Percentiles rank a stretch among this genome's conserved stretches.
Evolutionary conservation across 768 basidiomycete genomes (phyloP).

Genomic region (Lanmaoa pseudosensibilis): DNA sequence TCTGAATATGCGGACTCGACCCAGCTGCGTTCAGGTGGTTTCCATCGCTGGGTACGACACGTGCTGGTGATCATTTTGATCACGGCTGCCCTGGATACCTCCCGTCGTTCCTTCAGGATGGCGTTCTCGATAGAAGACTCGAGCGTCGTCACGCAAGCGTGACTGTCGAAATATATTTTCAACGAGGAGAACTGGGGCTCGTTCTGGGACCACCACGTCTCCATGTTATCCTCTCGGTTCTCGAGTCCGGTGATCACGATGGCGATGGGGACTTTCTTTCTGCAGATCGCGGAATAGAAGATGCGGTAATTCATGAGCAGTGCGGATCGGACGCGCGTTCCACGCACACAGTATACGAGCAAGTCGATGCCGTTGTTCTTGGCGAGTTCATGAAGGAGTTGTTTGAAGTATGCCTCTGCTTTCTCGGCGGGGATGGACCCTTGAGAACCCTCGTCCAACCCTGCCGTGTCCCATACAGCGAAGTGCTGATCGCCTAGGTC

Average conservation of each 20-base stretch:
- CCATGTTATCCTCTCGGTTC: constrained; percentile 34
- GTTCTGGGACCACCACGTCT: constrained; percentile 34
- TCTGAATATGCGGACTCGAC: constrained; percentile 27
- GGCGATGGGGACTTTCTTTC: constrained; percentile 38
- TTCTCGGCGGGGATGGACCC: constrained; percentile 31
- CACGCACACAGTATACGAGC: constrained; percentile 42
- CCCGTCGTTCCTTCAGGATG: constrained; percentile 17
- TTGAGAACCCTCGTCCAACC: constrained; percentile 17
- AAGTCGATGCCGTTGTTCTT: constrained; percentile 40
- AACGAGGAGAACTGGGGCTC: constrained; percentile 18
- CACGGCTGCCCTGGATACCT: constrained; percentile 24
- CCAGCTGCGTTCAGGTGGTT: constrained; percentile 28
- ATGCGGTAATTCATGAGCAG: constrained; percentile 40
- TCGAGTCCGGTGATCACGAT: constrained; percentile 46
- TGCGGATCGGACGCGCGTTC: constrained; percentile 36
- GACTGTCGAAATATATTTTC: constrained; percentile 32
- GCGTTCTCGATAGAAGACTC: constrained; percentile 11
- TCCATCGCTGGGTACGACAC: constrained; percentile 28
- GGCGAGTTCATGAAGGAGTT: constrained; percentile 36
- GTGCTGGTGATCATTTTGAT: constrained; percentile 20
- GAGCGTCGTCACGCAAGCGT: too few species aligned
- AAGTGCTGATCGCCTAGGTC: constrained; percentile 20
- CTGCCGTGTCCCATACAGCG: constrained; percentile 35
- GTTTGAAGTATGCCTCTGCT: constrained; percentile 32
- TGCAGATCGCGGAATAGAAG: constrained; percentile 42